Base-by-base conservation (phyloP, 2,329 filamentous ascomycete species). In the Basipetospora chlamydospora region DNA sequence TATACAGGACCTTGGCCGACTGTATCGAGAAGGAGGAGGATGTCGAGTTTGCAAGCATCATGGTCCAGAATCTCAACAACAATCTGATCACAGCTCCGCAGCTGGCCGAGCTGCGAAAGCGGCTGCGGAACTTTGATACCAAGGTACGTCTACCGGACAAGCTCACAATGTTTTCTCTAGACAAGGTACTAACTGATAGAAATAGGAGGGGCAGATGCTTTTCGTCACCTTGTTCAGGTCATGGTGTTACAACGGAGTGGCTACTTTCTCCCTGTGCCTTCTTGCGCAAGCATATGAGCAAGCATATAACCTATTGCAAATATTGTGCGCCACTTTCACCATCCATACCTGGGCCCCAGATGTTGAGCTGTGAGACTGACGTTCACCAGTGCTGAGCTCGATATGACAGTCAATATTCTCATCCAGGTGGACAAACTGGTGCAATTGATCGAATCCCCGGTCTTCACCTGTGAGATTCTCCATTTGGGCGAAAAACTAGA, bases 351-450 rank as follows among this genome's bases (percentile, higher is more conserved):
- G n/a, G n/a, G n/a, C n/a, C n/a, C n/a, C n/a, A n/a, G n/a, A n/a
- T n/a, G n/a, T n/a, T n/a, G n/a, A n/a, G n/a, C n/a, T n/a, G n/a
- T n/a, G n/a, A n/a, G n/a, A n/a, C n/a, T n/a, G n/a, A n/a, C n/a
- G n/a, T n/a, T n/a, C n/a, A n/a, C n/a, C 44, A 93, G 85, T 57
- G 90, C 85, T 41, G 90, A 98, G 49, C 67, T 98, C 33, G 90
- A 98, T 55, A 96, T 98, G 85, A 96, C 88, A 0, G 90, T 98
- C 47, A 94, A 94, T 48, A 93, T 95, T 59, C 72, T 98, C 38
- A 98, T 98, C 29, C 92, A 98, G 55, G 95, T 98, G 47, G 90
- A 98, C 58, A 98, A 98, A 56, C 70, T 98, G 12, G 90, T 98
- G 10, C 90, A 98, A 55, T 69, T 98, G 12, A 76, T 98, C 26